A percentile compares a stretch with the other conserved stretches of the same genome.
Evolutionary conservation across 768 basidiomycete species (phyloP).

Genomic region (Mycena epipterygia): DNA sequence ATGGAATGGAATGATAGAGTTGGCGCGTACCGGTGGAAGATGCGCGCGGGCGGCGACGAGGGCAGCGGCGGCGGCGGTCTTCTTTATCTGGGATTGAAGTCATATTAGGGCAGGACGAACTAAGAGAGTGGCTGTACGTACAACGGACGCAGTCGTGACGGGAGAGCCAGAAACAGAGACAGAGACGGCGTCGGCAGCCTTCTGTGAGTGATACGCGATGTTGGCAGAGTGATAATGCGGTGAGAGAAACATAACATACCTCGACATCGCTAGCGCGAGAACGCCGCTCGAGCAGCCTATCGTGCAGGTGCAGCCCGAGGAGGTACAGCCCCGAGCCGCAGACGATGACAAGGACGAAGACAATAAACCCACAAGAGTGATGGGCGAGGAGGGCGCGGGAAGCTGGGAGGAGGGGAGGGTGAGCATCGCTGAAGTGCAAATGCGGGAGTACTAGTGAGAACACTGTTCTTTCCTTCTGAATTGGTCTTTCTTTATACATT

Average conservation of each 20-base stretch:
- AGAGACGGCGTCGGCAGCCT: background rate
- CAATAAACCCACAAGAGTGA: background rate
- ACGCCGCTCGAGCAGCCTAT: background rate
- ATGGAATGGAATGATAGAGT: background rate
- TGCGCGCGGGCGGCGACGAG: background rate
- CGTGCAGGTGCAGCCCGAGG: background rate
- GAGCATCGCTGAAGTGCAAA: background rate
- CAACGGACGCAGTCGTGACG: background rate
- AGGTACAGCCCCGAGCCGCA: no score
- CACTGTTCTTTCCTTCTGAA: no score
- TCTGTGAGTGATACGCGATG: background rate
- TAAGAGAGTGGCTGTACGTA: background rate
- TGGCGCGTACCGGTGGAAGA: background rate
- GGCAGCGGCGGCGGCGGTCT: background rate
- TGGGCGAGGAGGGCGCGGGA: no score
- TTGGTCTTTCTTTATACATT: no score
- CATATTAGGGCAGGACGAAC: background rate
- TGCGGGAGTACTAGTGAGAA: background rate
- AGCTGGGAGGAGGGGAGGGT: background rate
- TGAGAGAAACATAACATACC: background rate
- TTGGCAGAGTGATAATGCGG: background rate
- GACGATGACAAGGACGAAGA: background rate
- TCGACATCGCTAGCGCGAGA: background rate
- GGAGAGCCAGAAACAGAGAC: background rate
- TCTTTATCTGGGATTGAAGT: background rate